Conservation (phyloP, 2,329 filamentous ascomycete genomes). For the Claviceps monticola region DNA sequence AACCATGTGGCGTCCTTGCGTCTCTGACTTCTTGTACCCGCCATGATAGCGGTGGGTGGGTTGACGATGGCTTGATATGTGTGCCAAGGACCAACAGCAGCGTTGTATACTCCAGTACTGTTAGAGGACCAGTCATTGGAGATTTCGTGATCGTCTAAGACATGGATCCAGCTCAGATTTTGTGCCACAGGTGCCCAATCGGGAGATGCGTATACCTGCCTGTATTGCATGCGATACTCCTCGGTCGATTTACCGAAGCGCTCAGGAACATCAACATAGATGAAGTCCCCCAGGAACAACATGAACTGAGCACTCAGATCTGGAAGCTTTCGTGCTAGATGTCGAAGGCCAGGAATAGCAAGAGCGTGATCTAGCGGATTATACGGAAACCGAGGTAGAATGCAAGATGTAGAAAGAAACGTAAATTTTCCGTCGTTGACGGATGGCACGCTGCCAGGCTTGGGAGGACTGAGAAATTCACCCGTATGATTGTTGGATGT, state of each 20-base stretch:
- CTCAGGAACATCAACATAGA: slow-evolving; percentile 78
- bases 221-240: slow-evolving; percentile 81
- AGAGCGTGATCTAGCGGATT: slow-evolving; percentile 71
- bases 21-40: slow-evolving; percentile 24
- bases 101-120: slow-evolving; percentile 28
- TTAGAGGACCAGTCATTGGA: slow-evolving; percentile 71
- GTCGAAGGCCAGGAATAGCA: slow-evolving; percentile 63
- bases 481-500: slow-evolving; percentile 81
- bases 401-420: slow-evolving; percentile 85
- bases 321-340: slow-evolving; percentile 61
- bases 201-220: slow-evolving; percentile 88
- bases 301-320: slow-evolving; percentile 62
- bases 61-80: slow-evolving; percentile 80
- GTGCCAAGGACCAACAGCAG: slow-evolving; percentile 71
- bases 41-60: slow-evolving; percentile 51
- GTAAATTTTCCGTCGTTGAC: slow-evolving; percentile 60
- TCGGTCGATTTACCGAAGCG: slow-evolving; percentile 58
- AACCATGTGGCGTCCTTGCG: slow-evolving; percentile 63
- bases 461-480: slow-evolving; percentile 65
- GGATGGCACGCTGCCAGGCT: slow-evolving; percentile 46
- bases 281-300: slow-evolving; percentile 78
- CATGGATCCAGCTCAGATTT: slow-evolving; percentile 92
- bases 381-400: slow-evolving; percentile 85
- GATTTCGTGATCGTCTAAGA: slow-evolving; percentile 94
- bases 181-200: slow-evolving; percentile 68